Evolutionary conservation across 305 asterid genomes (phyloP).

Genomic region (Fraxinus xanthoxyloides): DNA sequence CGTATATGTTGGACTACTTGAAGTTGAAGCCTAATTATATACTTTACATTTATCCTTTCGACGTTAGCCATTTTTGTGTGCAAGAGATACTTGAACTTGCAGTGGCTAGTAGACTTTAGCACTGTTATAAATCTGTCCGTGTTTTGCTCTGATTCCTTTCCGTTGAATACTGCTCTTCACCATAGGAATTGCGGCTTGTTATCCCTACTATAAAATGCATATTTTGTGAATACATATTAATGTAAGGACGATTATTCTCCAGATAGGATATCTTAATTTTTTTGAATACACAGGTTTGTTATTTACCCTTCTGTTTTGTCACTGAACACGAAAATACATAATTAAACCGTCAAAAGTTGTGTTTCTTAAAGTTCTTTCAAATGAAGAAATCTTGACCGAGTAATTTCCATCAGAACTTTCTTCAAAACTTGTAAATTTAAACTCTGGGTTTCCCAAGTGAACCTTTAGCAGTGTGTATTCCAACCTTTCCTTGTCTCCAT

Average conservation of each 20-base stretch:
- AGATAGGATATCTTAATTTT: neutral
- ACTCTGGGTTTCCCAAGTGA: neutral
- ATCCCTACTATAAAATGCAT: neutral
- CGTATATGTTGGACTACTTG: neutral
- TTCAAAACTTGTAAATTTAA: neutral
- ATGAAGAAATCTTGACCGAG: neutral
- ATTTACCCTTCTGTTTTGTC: neutral
- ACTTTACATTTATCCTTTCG: neutral
- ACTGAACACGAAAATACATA: neutral
- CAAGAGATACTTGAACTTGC: neutral
- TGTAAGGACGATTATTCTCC: neutral
- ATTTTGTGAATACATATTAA: neutral
- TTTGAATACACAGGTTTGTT: neutral
- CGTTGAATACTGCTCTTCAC: neutral
- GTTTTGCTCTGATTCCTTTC: neutral
- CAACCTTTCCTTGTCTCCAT: neutral
- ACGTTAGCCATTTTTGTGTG: neutral
- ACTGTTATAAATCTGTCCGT: neutral
- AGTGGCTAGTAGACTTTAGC: neutral
- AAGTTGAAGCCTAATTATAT: neutral
- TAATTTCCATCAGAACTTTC: neutral
- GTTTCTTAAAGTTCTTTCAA: conserved; percentile 1
- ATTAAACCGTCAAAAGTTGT: neutral
- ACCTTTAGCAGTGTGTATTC: neutral
- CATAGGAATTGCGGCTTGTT: neutral